These are phyloP conservation scores for Tilletia walkeri DNA, from an alignment of 1,284 basidiomycete species.

Conservation along the genomic window DNA sequence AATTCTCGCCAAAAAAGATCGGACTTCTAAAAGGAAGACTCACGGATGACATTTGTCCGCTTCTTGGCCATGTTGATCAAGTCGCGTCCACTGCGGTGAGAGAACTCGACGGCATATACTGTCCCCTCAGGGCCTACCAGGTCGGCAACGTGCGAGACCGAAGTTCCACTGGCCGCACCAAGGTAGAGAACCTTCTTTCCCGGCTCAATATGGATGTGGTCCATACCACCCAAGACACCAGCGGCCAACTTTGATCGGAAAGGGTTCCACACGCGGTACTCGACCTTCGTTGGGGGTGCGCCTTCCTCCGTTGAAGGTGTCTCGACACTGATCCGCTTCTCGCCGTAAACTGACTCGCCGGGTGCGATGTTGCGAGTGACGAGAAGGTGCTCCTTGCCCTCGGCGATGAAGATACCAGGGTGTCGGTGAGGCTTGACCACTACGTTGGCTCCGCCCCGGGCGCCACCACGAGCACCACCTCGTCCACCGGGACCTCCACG, in stretches of 20 bases:
- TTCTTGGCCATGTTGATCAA: slow-evolving; percentile 99
- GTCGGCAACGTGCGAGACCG: slow-evolving; percentile 97
- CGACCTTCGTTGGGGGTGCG: slow-evolving; percentile 71
- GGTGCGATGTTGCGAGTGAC: slow-evolving; percentile 98
- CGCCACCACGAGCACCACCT: slow-evolving; percentile 51
- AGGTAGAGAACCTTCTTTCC: slow-evolving; percentile 97
- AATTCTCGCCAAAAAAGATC: not conserved
- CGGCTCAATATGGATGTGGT: slow-evolving; percentile 87
- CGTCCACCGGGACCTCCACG: slow-evolving; percentile 36
- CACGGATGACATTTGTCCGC: slow-evolving; percentile 97
- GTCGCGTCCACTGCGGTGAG: slow-evolving; percentile 91
- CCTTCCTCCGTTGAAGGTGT: slow-evolving; percentile 62
- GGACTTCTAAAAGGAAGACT: slow-evolving; percentile 53
- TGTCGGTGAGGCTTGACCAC: slow-evolving; percentile 95
- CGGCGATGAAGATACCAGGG: slow-evolving; percentile 68
- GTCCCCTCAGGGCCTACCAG: slow-evolving; percentile 95
- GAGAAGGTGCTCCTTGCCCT: slow-evolving; percentile 83
- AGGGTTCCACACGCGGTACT: slow-evolving; percentile 99
- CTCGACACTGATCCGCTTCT: slow-evolving; percentile 70
- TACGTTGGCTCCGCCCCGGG: slow-evolving; percentile 70
- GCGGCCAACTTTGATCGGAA: slow-evolving; percentile 97
- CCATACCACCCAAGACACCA: slow-evolving; percentile 92
- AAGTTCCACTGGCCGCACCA: slow-evolving; percentile 91
- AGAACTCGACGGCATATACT: slow-evolving; percentile 99
- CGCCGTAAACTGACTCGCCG: slow-evolving; percentile 96